Base-by-base conservation (phyloP, 148 eudicot genomes). In the Rheum nobile region DNA sequence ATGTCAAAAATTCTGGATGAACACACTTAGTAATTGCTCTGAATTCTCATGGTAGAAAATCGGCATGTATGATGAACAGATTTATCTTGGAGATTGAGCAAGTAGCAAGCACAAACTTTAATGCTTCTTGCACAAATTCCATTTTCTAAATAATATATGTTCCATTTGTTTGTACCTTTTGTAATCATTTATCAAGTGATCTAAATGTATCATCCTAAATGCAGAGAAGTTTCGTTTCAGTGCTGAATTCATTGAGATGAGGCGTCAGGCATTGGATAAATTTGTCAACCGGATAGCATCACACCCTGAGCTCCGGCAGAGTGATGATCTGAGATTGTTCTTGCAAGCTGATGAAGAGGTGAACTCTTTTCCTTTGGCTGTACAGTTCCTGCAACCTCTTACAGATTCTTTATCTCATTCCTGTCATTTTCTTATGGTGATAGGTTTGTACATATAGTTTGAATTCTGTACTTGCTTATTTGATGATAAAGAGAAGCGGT, bases 231-330 rank as follows among this genome's bases (percentile, higher is more conserved):
- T 96, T 70, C 89, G 96, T 67, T 96, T 96, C 77, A 92, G 88
- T 92, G 96, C 97, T 28, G 99, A 92, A 82, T 96, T 96, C 76
- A 96, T 96, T 83, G 97, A 96, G 79, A 92, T 88, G 97, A 90
- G 99, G 81, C 91, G 97, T 70, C 94, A 89, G 79, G 94, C 91
- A 35, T 76, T 96, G 85, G 92, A 96, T 85, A 82, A 84, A 47
- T 96, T 96, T 89, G 85, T 96, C 71, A 96, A 96, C 76, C 85
- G 97, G 48, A 85, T 92, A 79, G 93, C 97, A 61, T 88, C 91
- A 32, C 99, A 96, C 86, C 87, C 80, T 43, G 94, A 86, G 77
- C 97, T 96, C 81, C 89, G 84, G 75, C 89, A 76, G 74, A 90
- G 96, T 82, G 99, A 96, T 72, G 99, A 96, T 77, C 78, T 96